Evolutionary conservation across 75 land plant species (phyloP).

Genomic region (Pinus tabuliformis): DNA sequence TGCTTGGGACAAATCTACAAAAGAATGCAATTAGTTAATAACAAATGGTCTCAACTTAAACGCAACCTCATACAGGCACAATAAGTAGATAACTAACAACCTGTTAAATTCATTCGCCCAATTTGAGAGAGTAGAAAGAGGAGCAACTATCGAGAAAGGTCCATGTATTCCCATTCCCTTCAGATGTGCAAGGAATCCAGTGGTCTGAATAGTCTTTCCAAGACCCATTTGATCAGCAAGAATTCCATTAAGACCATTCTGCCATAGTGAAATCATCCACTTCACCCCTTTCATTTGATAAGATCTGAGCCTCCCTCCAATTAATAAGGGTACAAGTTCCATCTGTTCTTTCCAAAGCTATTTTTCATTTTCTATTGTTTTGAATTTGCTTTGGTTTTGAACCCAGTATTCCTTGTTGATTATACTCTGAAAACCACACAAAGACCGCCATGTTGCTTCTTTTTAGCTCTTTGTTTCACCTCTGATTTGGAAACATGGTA

Average conservation of each 20-base stretch:
- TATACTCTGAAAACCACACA: too few species aligned
- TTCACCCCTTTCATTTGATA: constrained; percentile 53
- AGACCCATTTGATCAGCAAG: constrained; percentile 52
- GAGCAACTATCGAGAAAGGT: constrained; percentile 44
- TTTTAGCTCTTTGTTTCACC: too few species aligned
- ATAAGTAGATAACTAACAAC: constrained; percentile 5
- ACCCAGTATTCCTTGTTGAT: too few species aligned
- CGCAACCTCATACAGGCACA: background rate
- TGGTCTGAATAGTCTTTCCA: constrained; percentile 24
- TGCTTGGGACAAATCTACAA: constrained; percentile 39
- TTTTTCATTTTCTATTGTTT: constrained; percentile 14
- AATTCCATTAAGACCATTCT: constrained; percentile 54
- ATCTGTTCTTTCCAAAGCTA: constrained; percentile 28
- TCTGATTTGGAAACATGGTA: too few species aligned
- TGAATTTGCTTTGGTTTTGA: constrained; percentile 18
- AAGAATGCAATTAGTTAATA: background rate
- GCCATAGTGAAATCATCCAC: constrained; percentile 47
- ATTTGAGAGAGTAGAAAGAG: constrained; percentile 47
- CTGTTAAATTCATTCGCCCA: constrained; percentile 43
- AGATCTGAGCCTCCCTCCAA: constrained; percentile 38
- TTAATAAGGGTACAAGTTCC: constrained; percentile 42
- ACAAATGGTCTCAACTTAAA: background rate
- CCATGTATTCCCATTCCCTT: constrained; percentile 39
- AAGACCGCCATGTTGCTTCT: too few species aligned
- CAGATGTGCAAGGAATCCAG: constrained; percentile 39